Evolutionary conservation across 1,284 basidiomycete species (phyloP).

Genomic region (Ustilago sp.): DNA sequence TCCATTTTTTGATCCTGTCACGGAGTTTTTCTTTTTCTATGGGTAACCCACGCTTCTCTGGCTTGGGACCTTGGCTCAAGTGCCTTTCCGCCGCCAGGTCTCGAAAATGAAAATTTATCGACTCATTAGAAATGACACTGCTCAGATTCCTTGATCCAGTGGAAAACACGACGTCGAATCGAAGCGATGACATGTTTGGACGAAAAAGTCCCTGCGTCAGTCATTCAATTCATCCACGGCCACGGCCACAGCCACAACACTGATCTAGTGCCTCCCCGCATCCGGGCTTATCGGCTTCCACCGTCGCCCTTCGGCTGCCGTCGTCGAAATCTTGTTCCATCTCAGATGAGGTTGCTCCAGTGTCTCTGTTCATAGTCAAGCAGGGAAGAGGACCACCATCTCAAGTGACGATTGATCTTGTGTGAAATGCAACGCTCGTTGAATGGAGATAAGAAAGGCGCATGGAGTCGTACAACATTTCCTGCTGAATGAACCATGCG

Average conservation of each 20-base stretch:
- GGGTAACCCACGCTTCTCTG: not conserved
- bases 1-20: conserved; percentile 25
- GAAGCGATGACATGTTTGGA: conserved; percentile 18
- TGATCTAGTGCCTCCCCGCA: conserved; percentile 21
- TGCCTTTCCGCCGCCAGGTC: not conserved
- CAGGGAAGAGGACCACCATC: not conserved
- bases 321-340: conserved; percentile 8
- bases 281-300: conserved; percentile 7
- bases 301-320: not conserved
- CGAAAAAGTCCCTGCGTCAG: conserved; percentile 14
- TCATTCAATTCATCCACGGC: not conserved
- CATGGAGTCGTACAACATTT: not conserved
- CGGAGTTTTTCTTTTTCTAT: conserved; percentile 28
- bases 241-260: not conserved
- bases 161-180: not conserved
- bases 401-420: not conserved
- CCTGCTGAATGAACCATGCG: not conserved
- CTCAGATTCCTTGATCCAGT: not conserved
- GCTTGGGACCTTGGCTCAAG: not conserved
- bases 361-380: not conserved
- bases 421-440: not conserved
- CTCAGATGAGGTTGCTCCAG: not conserved
- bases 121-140: conserved; percentile 10
- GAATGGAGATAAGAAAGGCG: not conserved
- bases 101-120: not conserved